Evolutionary conservation across 2,329 filamentous ascomycete genomes (phyloP), one percentile per base, ranked within the genome.

Genomic region (Aspergillus sp.): DNA sequence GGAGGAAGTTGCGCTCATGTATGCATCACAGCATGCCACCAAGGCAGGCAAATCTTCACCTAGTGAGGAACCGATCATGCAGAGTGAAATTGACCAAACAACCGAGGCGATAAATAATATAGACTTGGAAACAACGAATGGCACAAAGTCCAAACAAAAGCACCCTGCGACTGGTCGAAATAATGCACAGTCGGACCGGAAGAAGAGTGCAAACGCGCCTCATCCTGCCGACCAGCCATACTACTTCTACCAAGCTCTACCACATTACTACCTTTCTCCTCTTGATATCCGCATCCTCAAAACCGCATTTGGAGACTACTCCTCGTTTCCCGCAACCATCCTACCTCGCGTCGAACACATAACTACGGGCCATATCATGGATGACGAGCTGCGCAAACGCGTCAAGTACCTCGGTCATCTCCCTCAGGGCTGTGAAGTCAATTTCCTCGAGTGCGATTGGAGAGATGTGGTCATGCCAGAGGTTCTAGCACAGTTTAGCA

Each of bases 361-460:
- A 26, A 95, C 91, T 0, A 91, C 89, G 1, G 92, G 91, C 1
- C 91, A 96, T 68, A 87, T 91, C 5, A 86, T 97, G 5, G 92
- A 97, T 64, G 92, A 96, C 67, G 87, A 88, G 15, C 74, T 96
- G 53, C 86, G 93, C 47, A 92, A 89, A 70, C 85, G 91, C 32
- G 87, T 90, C 55, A 96, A 95, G 71, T 97, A 96, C 63, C 82
- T 97, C 3, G 85, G 86, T 1, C 93, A 97, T 73, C 81, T 97
- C 5, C 93, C 93, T 0, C 87, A 89, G 50, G 93, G 93, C n/a
- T 96, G 92, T 71, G 89, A 96, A 63, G 90, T 97, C 42, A 91
- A 83, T 63, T 96, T 96, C 67, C 75, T 97, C 1, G 93, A 97
- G 75, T 97, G 93, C 69, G 92, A 97, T 72, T 97, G 93, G 93